Conservation (phyloP, 225 moss, liverwort and hornwort genomes). For the Bryum argenteum region DNA sequence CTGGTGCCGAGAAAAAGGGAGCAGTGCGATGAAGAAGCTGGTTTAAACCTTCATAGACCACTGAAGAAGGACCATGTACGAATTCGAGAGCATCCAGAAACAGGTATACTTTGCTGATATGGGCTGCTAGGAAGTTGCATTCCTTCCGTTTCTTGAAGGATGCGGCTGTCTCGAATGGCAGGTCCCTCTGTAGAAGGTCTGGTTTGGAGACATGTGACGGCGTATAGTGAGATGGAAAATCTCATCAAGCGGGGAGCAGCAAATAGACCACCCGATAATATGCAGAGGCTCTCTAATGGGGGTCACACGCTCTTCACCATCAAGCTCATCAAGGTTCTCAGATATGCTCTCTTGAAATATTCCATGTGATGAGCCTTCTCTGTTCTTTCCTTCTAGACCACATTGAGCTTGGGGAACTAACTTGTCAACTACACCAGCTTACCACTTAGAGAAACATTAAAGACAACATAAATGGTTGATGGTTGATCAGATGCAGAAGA, state of each 20-base stretch:
- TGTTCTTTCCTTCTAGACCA: neutral
- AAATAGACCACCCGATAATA: slow-evolving; percentile 54
- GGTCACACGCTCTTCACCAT: slow-evolving; percentile 80
- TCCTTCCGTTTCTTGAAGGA: slow-evolving; percentile 4
- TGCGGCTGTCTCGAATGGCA: slow-evolving; percentile 17
- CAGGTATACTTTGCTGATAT: slow-evolving; percentile 32
- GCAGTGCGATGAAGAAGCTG: slow-evolving; percentile 32
- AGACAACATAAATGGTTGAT: neutral
- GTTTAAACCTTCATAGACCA: slow-evolving; percentile 15
- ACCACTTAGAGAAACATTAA: neutral
- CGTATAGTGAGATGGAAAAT: slow-evolving; percentile 61
- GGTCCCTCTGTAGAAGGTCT: slow-evolving; percentile 63
- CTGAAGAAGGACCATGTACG: slow-evolving; percentile 51
- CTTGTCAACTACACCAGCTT: neutral
- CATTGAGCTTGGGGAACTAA: neutral
- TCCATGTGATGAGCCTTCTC: neutral
- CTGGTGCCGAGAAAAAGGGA: slow-evolving; percentile 52
- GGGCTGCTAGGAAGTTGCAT: slow-evolving; percentile 3
- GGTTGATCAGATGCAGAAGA: slow-evolving; percentile 33
- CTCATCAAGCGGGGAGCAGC: slow-evolving; percentile 59
- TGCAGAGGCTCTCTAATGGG: slow-evolving; percentile 54
- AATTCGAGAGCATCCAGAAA: slow-evolving; percentile 59
- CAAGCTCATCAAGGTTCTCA: slow-evolving; percentile 58
- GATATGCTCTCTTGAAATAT: neutral
- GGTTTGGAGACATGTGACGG: slow-evolving; percentile 65